Base-by-base conservation (phyloP, 2,329 filamentous ascomycete genomes). In the Xylaria sp. region DNA sequence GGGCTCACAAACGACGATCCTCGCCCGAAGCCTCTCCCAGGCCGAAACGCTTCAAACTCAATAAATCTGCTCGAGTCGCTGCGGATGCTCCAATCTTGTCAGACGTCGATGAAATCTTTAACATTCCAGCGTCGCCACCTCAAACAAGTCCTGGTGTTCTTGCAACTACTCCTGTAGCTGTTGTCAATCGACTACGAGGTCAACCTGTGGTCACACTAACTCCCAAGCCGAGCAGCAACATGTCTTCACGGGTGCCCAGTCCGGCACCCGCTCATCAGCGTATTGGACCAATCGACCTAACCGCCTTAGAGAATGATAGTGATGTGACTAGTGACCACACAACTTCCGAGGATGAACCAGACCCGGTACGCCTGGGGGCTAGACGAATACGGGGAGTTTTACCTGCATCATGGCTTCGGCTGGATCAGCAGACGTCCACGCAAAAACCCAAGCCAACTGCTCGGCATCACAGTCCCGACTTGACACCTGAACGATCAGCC, bases 401-500 rank as follows among this genome's bases (percentile, higher is more conserved):
- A 44, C 87, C 87, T 38, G 87, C 87, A n/a, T 90, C 87, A 5
- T 89, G 87, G 83, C 78, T 89, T 57, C 82, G 87, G 41, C 72
- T 90, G 23, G 85, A 88, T 68, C 81, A 84, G 59, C 77, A 81
- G 57, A 71, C 73, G 23, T 65, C 74, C 29, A 74, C 69, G 59
- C 77, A 73, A 56, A 69, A 67, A 35, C 63, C 70, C 52, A 74
- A 72, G 57, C 72, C 72, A 47, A 49, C 63, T 7, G 63, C 66
- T 19, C 72, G 67, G 46, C 74, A 71, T 65, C 63, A 68, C 54
- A 71, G 72, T 68, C 74, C 72, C 2, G 72, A 72, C 9, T 72
- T 66, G 19, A 78, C 77, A 2, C 75, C 77, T 0, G 77, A 80
- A 44, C 75, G 71, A 35, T 75, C 76, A 21, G 71, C 73, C 8